These are phyloP conservation scores for Astrothelium subdiscretum DNA, from an alignment of 495 filamentous ascomycete genomes.

Conservation along the genomic window DNA sequence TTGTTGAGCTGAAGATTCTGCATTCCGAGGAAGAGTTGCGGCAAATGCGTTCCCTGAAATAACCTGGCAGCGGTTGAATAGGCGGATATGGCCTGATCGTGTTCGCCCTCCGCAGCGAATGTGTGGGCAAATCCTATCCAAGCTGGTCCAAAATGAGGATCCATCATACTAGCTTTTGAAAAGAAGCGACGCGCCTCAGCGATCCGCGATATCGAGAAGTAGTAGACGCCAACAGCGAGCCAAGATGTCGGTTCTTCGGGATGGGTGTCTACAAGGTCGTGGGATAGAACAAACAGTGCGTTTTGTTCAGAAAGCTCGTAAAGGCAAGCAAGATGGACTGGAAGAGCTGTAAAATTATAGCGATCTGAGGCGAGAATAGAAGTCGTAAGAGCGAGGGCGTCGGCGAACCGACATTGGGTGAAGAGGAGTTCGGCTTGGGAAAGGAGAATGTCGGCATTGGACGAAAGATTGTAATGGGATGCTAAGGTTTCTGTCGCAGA, in stretches of 20 bases:
- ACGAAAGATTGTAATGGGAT: constrained; percentile 79
- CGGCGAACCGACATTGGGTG: constrained; percentile 85
- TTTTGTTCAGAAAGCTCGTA: constrained; percentile 81
- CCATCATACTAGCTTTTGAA: constrained; percentile 91
- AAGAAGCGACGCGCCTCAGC: constrained; percentile 92
- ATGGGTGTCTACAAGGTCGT: constrained; percentile 84
- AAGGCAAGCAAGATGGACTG: constrained; percentile 82
- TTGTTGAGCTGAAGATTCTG: constrained; percentile 94
- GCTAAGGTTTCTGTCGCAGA: constrained; percentile 82
- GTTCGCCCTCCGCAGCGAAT: constrained; percentile 98
- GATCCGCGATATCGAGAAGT: constrained; percentile 77
- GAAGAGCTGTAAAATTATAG: constrained; percentile 82
- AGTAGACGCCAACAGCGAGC: constrained; percentile 92
- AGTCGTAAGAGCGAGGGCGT: constrained; percentile 73
- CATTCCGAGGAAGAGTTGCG: constrained; percentile 95
- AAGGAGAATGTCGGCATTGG: constrained; percentile 85
- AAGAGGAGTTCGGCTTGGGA: constrained; percentile 87
- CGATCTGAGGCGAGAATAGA: constrained; percentile 68
- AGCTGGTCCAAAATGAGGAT: constrained; percentile 92
- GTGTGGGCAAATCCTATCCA: constrained; percentile 99
- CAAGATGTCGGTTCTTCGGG: constrained; percentile 85
- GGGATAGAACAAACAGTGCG: constrained; percentile 81
- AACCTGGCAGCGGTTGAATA: constrained; percentile 92
- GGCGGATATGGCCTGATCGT: constrained; percentile 95
- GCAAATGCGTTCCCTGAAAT: constrained; percentile 94